Evolutionary conservation across 495 filamentous ascomycete species (phyloP).

Genomic region (Hypoxylon crocopeplum): DNA sequence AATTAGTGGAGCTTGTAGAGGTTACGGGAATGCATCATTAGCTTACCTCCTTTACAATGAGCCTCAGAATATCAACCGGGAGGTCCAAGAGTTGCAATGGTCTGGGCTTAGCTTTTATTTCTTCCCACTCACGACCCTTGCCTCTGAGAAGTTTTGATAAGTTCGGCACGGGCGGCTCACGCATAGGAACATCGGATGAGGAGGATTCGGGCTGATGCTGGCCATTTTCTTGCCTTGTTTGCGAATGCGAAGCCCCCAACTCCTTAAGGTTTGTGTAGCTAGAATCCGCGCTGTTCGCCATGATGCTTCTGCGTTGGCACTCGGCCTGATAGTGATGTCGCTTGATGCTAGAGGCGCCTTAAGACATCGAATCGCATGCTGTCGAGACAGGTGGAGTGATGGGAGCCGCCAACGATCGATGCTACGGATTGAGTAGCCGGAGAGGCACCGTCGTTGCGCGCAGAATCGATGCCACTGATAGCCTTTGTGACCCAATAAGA

Average conservation of each 20-base stretch:
- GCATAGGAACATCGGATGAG: conserved; percentile 11
- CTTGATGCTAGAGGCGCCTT: conserved; percentile 17
- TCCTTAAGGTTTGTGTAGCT: conserved; percentile 31
- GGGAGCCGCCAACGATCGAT: conserved; percentile 4
- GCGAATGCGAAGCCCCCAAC: conserved; percentile 15
- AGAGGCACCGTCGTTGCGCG: conserved; percentile 1
- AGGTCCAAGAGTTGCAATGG: conserved; percentile 75
- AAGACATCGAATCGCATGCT: conserved; percentile 29
- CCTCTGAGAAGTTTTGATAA: conserved; percentile 44
- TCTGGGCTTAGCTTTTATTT: conserved; percentile 45
- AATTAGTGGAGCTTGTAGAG: conserved; percentile 19
- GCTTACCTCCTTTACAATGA: conserved; percentile 87
- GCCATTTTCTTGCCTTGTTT: conserved; percentile 29
- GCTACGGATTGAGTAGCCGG: neutral
- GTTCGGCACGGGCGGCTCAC: conserved; percentile 25
- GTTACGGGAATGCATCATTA: neutral
- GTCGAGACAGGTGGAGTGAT: conserved; percentile 8
- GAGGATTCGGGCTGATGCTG: conserved; percentile 25
- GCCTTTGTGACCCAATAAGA: conserved; percentile 4
- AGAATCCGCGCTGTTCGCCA: conserved; percentile 34
- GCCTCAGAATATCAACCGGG: conserved; percentile 83
- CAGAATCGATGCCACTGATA: conserved; percentile 3
- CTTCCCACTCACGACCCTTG: conserved; percentile 51
- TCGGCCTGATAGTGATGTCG: conserved; percentile 11
- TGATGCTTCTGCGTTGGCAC: conserved; percentile 10